phyloP scores from a whole-genome alignment of 1,139 yeast species.

The Zygosaccharomyces sapae region DNA sequence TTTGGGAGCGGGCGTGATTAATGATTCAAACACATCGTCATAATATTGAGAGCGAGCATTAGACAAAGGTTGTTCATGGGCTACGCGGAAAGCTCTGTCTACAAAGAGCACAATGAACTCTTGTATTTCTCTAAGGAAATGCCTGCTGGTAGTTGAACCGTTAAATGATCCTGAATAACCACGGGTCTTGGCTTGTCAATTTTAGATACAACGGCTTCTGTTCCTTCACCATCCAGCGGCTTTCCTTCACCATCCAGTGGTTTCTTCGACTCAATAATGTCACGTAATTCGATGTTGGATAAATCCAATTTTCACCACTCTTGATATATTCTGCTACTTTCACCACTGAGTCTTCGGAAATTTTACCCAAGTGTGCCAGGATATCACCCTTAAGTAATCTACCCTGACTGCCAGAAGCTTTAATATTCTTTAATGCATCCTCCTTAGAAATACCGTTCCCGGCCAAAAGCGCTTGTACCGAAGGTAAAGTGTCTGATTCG shows the following conservation, averaged over 20 bases:
- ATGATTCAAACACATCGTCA: conserved; percentile 64
- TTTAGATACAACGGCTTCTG: conserved; percentile 8
- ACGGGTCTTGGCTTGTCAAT: conserved; percentile 32
- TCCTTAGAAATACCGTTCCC: conserved; percentile 58
- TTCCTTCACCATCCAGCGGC: conserved; percentile 21
- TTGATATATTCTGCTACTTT: conserved; percentile 55
- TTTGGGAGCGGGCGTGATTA: conserved; percentile 55
- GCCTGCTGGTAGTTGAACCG: conserved; percentile 18
- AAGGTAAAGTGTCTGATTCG: conserved; percentile 70
- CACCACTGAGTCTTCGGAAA: conserved; percentile 51
- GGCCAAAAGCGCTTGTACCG: conserved; percentile 66
- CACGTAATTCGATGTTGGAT: conserved; percentile 56
- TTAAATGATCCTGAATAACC: conserved; percentile 21
- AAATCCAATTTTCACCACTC: conserved; percentile 64
- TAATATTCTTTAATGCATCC: conserved; percentile 67
- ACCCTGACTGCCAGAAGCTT: conserved; percentile 87
- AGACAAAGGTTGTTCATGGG: conserved; percentile 23
- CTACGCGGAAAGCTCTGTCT: conserved; percentile 22
- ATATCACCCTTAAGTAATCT: conserved; percentile 88
- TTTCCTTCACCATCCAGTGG: no score
- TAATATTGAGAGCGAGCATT: conserved; percentile 43
- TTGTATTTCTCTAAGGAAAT: conserved; percentile 19
- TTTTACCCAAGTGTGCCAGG: conserved; percentile 72
- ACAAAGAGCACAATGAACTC: conserved; percentile 20
- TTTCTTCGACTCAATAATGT: conserved; percentile 37